These are phyloP conservation scores for Epichloe hybrida DNA, from an alignment of 2,329 filamentous ascomycete genomes.

Conservation along the genomic window DNA sequence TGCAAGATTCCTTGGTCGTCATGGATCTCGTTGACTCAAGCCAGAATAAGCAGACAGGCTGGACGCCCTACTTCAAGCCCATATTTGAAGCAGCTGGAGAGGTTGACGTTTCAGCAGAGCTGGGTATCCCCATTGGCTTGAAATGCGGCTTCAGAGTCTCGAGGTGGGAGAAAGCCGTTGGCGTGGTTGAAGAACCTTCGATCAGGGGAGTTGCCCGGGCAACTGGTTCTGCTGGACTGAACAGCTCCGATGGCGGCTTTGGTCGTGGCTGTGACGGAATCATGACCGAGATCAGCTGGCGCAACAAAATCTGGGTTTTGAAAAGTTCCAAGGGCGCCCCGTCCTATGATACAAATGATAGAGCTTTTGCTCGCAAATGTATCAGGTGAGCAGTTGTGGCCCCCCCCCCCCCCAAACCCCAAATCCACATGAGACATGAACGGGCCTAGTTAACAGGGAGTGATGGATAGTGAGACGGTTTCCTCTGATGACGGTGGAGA, in stretches of 20 bases:
- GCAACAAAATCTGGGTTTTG: slow-evolving; percentile 13
- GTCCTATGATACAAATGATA: slow-evolving; percentile 13
- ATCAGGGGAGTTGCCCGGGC: slow-evolving; percentile 13
- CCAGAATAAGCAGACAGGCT: slow-evolving; percentile 10
- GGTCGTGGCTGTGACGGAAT: slow-evolving; percentile 15
- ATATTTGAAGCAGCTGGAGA: slow-evolving; percentile 16
- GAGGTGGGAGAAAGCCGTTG: slow-evolving; percentile 10
- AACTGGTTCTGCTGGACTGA: slow-evolving; percentile 7
- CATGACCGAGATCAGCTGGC: slow-evolving; percentile 14
- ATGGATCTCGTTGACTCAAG: slow-evolving; percentile 13
- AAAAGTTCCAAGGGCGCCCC: slow-evolving; percentile 6
- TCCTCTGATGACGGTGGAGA: background rate
- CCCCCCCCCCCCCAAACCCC: too few species aligned
- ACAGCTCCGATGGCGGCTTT: slow-evolving; percentile 8
- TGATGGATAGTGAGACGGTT: background rate
- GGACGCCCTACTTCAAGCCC: slow-evolving; percentile 17
- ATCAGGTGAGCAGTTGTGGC: slow-evolving; percentile 10
- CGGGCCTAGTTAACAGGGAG: background rate
- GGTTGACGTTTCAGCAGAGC: slow-evolving; percentile 12
- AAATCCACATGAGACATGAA: background rate
- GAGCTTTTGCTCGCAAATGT: slow-evolving; percentile 10
- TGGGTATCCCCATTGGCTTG: slow-evolving; percentile 17
- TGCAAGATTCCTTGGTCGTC: slow-evolving; percentile 3
- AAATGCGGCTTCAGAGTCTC: slow-evolving; percentile 13
- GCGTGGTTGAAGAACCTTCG: slow-evolving; percentile 16